Evolutionary conservation across 2,329 filamentous ascomycete genomes (phyloP).

Genomic region (Penicillium sp.): DNA sequence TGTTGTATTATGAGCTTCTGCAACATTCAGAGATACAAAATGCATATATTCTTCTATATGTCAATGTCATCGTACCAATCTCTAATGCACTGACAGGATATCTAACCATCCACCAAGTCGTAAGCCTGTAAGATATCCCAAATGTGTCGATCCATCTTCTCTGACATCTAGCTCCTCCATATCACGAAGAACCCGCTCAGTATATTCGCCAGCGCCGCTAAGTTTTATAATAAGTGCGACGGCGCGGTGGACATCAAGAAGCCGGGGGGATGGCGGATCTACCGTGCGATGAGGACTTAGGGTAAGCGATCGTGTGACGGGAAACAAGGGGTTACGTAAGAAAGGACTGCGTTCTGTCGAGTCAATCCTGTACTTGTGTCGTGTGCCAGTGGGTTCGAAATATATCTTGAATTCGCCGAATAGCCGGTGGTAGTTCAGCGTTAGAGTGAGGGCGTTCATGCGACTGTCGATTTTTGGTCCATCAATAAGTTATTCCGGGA

Average conservation of each 20-base stretch:
- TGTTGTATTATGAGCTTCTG: background rate
- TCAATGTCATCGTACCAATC: background rate
- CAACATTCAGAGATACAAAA: background rate
- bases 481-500: background rate
- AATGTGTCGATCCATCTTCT: conserved; percentile 3
- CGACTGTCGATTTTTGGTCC: background rate
- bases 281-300: conserved; percentile 33
- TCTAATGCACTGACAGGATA: conserved; percentile 1
- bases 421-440: background rate
- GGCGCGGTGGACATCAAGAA: conserved; percentile 30
- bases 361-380: conserved; percentile 23
- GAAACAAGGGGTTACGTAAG: conserved; percentile 22
- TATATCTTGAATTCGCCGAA: background rate
- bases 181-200: conserved; percentile 25
- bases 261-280: conserved; percentile 32
- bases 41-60: background rate
- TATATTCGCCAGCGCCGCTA: conserved; percentile 25
- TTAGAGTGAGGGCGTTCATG: background rate
- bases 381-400: conserved; percentile 5
- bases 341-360: conserved; percentile 17
- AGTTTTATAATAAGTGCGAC: conserved; percentile 31
- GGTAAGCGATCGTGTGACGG: conserved; percentile 21
- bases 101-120: conserved; percentile 10
- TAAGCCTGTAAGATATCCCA: conserved; percentile 4
- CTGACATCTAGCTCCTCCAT: conserved; percentile 20